Evolutionary conservation across 345 rosid genomes (phyloP), one percentile per base, ranked within the genome.

Genomic region (Mercurialis annua): DNA sequence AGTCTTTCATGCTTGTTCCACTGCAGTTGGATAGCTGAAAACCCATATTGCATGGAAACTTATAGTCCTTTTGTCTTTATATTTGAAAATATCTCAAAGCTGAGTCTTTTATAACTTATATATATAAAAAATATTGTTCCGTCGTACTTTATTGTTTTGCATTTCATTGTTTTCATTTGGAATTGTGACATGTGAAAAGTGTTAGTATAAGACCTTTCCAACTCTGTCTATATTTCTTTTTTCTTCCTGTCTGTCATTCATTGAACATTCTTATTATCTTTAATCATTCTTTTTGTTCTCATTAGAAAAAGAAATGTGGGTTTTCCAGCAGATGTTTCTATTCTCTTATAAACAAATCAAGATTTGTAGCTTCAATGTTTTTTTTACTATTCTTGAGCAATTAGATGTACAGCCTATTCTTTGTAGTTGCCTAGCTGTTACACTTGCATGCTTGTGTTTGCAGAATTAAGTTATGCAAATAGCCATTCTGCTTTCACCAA

Each of bases 351-450:
- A 55, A 30, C 11, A 27, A 54, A 26, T 29, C 46, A 8, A 58
- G 62, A 21, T 21, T 36, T 52, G 16, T 38, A 20, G 14, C 43
- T 21, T 50, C 17, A 4, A 1, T 20, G 33, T 27, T 52, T 33
- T 53, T 27, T 52, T 33, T 53, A 43, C 46, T 53, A 44, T 73
- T 60, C 27, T 33, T 50, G 21, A 34, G 53, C 50, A 62, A 58
- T 55, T 72, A 68, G 70, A 71, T 40, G 70, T 10, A 75, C 76
- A 78, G 66, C 78, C 78, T 73, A 81, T 65, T 59, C 15, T 38
- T 51, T 55, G 62, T 44, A 69, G 70, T 34, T 72, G 76, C 71
- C 82, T 66, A 70, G 87, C 83, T 84, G 85, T 79, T 76, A 64
- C 74, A 49, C 72, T 74, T 74, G 73, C 71, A 42, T 29, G 40